Conservation (phyloP, 805 yeast genomes). For the Monosporozyma aerobia region DNA sequence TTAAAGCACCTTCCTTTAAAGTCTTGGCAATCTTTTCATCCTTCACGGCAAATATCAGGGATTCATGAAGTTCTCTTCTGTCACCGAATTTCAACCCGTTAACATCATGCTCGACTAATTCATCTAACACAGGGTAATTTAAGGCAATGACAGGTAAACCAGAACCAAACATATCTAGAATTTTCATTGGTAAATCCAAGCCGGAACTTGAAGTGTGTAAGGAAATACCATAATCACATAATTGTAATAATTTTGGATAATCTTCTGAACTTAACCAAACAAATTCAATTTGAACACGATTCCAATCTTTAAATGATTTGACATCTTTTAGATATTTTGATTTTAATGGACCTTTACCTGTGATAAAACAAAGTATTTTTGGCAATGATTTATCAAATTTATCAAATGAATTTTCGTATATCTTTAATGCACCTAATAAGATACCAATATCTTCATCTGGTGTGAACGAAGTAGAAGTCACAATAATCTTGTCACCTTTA, state of each 20-base stretch:
- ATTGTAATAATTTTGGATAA: slow-evolving; percentile 64
- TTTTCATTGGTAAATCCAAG: slow-evolving; percentile 92
- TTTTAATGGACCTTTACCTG: slow-evolving; percentile 91
- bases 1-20: slow-evolving; percentile 59
- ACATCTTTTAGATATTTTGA: slow-evolving; percentile 42
- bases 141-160: slow-evolving; percentile 86
- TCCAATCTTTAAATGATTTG: slow-evolving; percentile 29
- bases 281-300: slow-evolving; percentile 46
- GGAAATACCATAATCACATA: slow-evolving; percentile 84
- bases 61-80: slow-evolving; percentile 37
- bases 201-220: slow-evolving; percentile 90
- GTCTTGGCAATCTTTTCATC: slow-evolving; percentile 28
- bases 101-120: slow-evolving; percentile 55
- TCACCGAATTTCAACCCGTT: slow-evolving; percentile 59
- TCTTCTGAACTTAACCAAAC: slow-evolving; percentile 74
- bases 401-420: slow-evolving; percentile 39
- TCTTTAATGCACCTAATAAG: slow-evolving; percentile 56
- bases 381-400: slow-evolving; percentile 30
- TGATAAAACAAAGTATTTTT: slow-evolving; percentile 62
- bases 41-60: slow-evolving; percentile 31
- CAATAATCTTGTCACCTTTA: slow-evolving; percentile 50
- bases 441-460: slow-evolving; percentile 85
- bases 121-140: slow-evolving; percentile 66
- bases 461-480: slow-evolving; percentile 89
- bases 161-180: slow-evolving; percentile 91